These are phyloP conservation scores for Fomitopsis pinicola DNA, from an alignment of 1,284 basidiomycete genomes.

Conservation along the genomic window DNA sequence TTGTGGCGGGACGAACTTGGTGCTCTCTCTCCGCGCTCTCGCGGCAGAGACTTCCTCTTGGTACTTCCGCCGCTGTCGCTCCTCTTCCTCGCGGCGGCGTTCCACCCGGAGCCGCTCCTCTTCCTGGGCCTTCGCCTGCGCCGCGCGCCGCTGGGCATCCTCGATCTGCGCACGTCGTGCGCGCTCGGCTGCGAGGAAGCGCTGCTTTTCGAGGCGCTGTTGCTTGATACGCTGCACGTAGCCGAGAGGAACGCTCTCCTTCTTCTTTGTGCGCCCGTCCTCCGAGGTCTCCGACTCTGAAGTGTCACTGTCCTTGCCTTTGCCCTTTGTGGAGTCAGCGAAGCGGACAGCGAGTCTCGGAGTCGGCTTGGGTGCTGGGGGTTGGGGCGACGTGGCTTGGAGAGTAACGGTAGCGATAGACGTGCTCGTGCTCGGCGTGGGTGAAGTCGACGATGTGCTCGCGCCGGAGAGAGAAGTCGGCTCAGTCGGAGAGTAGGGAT, in stretches of 20 bases:
- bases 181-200: constrained; percentile 58
- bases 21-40: constrained; percentile 54
- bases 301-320: not conserved
- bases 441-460: constrained; percentile 7
- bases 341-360: constrained; percentile 66
- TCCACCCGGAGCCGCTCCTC: constrained; percentile 52
- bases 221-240: constrained; percentile 66
- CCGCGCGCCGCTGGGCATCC: constrained; percentile 50
- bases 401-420: constrained; percentile 12
- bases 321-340: constrained; percentile 50
- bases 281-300: constrained; percentile 4
- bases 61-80: constrained; percentile 48
- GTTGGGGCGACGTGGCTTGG: constrained; percentile 7
- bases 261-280: constrained; percentile 32
- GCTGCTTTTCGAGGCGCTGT: constrained; percentile 66
- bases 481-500: constrained; percentile 11
- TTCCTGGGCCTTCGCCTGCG: constrained; percentile 34
- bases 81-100: constrained; percentile 50
- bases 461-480: constrained; percentile 4
- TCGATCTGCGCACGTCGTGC: constrained; percentile 49
- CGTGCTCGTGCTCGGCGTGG: not conserved
- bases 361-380: constrained; percentile 10
- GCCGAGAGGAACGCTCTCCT: constrained; percentile 62
- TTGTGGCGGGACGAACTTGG: constrained; percentile 26
- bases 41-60: constrained; percentile 60